Evolutionary conservation across 208 protist species (phyloP).

Genomic region (Trypanosoma scelopori): DNA sequence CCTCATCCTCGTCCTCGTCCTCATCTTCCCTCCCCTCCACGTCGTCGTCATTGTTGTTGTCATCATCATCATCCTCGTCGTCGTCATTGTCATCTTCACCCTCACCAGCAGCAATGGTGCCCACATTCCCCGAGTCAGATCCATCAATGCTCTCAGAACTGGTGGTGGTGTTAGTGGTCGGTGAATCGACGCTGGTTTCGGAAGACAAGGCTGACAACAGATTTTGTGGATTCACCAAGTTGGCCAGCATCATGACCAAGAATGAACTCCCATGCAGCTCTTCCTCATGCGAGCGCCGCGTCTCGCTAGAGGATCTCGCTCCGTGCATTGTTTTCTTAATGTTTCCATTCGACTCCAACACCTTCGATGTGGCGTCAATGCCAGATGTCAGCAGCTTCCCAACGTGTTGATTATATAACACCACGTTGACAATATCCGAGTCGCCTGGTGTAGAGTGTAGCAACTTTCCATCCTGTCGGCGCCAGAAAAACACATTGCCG

Average conservation of each 20-base stretch:
- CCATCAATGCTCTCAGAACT: too few species aligned
- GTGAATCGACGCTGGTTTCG: too few species aligned
- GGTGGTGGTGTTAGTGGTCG: too few species aligned
- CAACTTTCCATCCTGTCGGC: slow-evolving; percentile 25
- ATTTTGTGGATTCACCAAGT: too few species aligned
- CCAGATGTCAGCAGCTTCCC: slow-evolving; percentile 35
- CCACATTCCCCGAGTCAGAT: too few species aligned
- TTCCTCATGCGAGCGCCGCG: neutral
- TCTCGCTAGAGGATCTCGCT: too few species aligned
- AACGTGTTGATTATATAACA: slow-evolving; percentile 27
- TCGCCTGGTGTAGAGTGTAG: slow-evolving; percentile 44
- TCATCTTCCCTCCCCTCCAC: slow-evolving; percentile 11
- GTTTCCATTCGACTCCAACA: slow-evolving; percentile 24
- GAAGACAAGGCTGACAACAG: too few species aligned
- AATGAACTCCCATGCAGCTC: neutral
- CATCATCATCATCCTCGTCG: neutral
- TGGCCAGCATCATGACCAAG: neutral
- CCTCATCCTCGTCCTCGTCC: slow-evolving; percentile 17
- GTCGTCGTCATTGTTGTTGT: slow-evolving; percentile 15
- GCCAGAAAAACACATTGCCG: slow-evolving; percentile 55
- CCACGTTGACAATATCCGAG: slow-evolving; percentile 44
- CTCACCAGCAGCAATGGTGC: too few species aligned
- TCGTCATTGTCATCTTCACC: neutral
- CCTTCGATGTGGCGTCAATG: slow-evolving; percentile 50
- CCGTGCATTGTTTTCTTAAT: neutral